Evolutionary conservation across 2,329 filamentous ascomycete genomes (phyloP).

Genomic region (Colletotrichum phormii): DNA sequence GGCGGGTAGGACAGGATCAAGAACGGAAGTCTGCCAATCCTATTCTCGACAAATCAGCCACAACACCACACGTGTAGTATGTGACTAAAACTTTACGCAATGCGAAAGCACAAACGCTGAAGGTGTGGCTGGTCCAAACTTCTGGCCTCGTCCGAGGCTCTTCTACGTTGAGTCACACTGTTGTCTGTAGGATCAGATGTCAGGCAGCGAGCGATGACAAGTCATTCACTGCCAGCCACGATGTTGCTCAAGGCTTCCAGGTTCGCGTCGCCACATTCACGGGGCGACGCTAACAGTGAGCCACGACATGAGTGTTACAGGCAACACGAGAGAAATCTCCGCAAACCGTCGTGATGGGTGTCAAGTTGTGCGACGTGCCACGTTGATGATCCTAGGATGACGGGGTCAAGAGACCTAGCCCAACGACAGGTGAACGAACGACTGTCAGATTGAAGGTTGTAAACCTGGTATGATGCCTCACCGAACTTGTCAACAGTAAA

Average conservation of each 20-base stretch:
- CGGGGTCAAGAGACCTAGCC: background rate
- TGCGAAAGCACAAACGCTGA: background rate
- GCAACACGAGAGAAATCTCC: constrained; percentile 2
- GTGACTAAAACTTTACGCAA: background rate
- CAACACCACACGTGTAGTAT: background rate
- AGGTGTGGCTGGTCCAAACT: background rate
- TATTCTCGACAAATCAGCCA: background rate
- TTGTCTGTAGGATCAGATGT: background rate
- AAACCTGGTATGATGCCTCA: no score
- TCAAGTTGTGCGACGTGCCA: background rate
- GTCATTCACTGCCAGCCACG: background rate
- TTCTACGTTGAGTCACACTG: background rate
- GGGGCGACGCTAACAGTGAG: background rate
- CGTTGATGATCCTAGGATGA: background rate
- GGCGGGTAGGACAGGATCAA: background rate
- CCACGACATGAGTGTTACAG: background rate
- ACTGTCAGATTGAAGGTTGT: background rate
- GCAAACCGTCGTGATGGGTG: background rate
- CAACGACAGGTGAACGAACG: background rate
- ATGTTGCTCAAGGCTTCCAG: background rate
- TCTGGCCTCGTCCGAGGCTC: background rate
- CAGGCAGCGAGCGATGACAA: background rate
- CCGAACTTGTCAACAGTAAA: no score
- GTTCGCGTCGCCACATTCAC: background rate
- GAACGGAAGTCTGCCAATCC: background rate